Evolutionary conservation across 768 basidiomycete genomes (phyloP).

Genomic region (Collybia nuda): DNA sequence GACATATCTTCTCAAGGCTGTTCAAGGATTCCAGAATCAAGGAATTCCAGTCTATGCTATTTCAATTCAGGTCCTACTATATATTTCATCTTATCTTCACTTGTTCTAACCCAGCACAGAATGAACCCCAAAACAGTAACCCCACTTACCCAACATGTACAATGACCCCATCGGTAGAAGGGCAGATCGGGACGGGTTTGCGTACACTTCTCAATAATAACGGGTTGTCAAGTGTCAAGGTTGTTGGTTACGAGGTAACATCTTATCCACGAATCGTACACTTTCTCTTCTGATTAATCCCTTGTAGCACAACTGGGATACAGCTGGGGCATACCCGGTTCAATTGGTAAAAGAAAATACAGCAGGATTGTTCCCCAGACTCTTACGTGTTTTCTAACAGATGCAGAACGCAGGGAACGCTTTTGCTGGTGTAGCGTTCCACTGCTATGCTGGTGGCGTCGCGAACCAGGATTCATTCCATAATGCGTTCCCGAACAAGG

Average conservation of each 20-base stretch:
- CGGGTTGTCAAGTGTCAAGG: slow-evolving; percentile 55
- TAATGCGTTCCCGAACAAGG: slow-evolving; percentile 18
- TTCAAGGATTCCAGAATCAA: slow-evolving; percentile 66
- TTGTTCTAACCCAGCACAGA: slow-evolving; percentile 18
- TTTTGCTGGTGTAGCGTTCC: slow-evolving; percentile 68
- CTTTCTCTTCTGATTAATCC: slow-evolving; percentile 28
- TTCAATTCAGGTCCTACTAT: slow-evolving; percentile 40
- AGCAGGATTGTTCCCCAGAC: too few relatives aligned
- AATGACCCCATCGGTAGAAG: slow-evolving; percentile 56
- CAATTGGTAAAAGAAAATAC: slow-evolving; percentile 30
- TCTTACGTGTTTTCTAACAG: slow-evolving; percentile 4
- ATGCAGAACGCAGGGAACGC: slow-evolving; percentile 57
- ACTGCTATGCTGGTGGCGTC: slow-evolving; percentile 54
- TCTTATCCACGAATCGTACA: not conserved
- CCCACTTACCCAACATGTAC: slow-evolving; percentile 67
- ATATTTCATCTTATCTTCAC: not conserved
- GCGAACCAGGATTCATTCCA: slow-evolving; percentile 15
- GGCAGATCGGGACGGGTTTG: slow-evolving; percentile 53
- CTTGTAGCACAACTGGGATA: slow-evolving; percentile 65
- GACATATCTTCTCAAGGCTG: slow-evolving; percentile 67
- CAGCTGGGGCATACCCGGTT: slow-evolving; percentile 62
- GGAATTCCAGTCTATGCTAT: slow-evolving; percentile 67
- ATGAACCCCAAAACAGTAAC: slow-evolving; percentile 57
- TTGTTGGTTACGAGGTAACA: slow-evolving; percentile 47
- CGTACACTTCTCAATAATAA: slow-evolving; percentile 62